phyloP scores from a whole-genome alignment of 2,329 filamentous ascomycete species.

The Fusarium annulatum region DNA sequence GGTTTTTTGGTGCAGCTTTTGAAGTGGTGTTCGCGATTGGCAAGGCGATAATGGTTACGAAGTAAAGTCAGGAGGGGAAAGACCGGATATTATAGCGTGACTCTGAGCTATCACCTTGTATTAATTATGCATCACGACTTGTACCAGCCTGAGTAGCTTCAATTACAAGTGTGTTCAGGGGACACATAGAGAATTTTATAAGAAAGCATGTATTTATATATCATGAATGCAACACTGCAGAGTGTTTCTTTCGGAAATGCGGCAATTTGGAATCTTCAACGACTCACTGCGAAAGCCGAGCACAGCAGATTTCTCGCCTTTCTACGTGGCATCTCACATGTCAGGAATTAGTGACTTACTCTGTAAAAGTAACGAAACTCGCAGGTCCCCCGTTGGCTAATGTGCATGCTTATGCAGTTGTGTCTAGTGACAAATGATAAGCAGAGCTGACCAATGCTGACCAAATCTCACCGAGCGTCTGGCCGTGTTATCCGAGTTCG shows the following conservation, averaged over 20 bases:
- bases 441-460: background rate
- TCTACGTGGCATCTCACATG: background rate
- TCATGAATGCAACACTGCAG: background rate
- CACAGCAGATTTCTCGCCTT: background rate
- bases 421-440: background rate
- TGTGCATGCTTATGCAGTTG: too few species aligned
- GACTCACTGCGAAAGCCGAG: background rate
- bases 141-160: background rate
- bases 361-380: background rate
- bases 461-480: background rate
- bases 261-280: background rate
- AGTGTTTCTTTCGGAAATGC: background rate
- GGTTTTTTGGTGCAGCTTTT: background rate
- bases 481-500: background rate
- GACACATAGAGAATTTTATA: rapidly evolving
- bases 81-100: rapidly evolving
- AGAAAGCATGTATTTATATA: background rate
- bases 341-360: background rate
- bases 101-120: background rate
- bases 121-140: background rate
- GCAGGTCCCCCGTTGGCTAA: background rate
- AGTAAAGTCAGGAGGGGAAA: background rate
- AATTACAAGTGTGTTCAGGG: background rate
- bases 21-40: background rate
- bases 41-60: rapidly evolving